Percentiles rank a stretch among this genome's conserved stretches.
phyloP scores from a whole-genome alignment of 2,329 filamentous ascomycete genomes.

The Ophiocordyceps polyrhachis-furcata region DNA sequence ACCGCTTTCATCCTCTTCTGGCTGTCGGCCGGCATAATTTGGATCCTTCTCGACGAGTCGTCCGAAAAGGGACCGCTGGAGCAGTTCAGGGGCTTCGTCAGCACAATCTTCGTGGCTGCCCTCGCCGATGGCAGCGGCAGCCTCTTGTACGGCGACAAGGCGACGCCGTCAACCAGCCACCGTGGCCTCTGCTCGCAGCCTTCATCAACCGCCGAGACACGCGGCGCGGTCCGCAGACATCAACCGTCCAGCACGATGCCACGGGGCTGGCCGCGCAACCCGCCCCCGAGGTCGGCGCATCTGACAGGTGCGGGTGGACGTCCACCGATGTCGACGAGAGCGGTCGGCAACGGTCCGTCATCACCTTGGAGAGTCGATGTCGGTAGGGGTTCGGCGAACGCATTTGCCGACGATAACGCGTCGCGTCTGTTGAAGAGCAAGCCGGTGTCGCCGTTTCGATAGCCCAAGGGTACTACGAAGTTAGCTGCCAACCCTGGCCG shows the following conservation, averaged over 20 bases:
- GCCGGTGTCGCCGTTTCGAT: background rate
- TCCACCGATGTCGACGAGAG: background rate
- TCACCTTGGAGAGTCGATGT: background rate
- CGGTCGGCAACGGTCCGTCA: background rate
- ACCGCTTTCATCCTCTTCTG: slow-evolving; percentile 38
- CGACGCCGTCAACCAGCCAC: slow-evolving; percentile 6
- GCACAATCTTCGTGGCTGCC: slow-evolving; percentile 5
- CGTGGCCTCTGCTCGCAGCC: slow-evolving; percentile 5
- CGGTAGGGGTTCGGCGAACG: background rate
- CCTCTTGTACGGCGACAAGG: slow-evolving; percentile 5
- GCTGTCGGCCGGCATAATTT: slow-evolving; percentile 32
- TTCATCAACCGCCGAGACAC: slow-evolving; percentile 6
- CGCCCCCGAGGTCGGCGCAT: slow-evolving; percentile 6
- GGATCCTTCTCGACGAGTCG: slow-evolving; percentile 30
- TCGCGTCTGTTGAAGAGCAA: background rate
- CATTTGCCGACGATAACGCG: background rate
- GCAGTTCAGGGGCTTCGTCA: slow-evolving; percentile 12
- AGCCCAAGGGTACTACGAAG: too few relatives aligned
- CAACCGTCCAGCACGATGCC: slow-evolving; percentile 20
- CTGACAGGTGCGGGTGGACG: background rate
- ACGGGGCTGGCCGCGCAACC: slow-evolving; percentile 17
- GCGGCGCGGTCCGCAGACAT: slow-evolving; percentile 4
- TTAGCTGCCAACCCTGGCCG: too few relatives aligned
- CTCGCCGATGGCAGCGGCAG: slow-evolving; percentile 7
- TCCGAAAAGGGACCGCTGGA: slow-evolving; percentile 13